These are phyloP conservation scores for Aspergillus awamori DNA, from an alignment of 2,329 filamentous ascomycete genomes.

Conservation along the genomic window DNA sequence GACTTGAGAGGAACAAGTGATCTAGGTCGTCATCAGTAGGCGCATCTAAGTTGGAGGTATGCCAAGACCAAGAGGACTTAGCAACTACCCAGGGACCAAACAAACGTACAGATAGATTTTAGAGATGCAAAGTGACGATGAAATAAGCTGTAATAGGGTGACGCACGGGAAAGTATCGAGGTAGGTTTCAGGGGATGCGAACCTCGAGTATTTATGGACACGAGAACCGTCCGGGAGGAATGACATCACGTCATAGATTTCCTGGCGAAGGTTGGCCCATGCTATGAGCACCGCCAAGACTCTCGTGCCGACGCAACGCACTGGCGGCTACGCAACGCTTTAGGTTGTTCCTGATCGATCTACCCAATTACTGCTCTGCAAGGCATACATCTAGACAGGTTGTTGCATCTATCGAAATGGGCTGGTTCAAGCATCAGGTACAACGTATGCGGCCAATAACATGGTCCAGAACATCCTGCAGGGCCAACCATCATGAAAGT, in stretches of 20 bases:
- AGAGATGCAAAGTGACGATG: not conserved
- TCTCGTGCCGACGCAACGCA: not conserved
- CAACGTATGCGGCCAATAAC: not conserved
- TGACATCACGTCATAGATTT: constrained; percentile 40
- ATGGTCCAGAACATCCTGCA: not conserved
- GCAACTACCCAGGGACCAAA: not conserved
- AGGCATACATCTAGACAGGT: not conserved
- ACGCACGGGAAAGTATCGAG: not conserved
- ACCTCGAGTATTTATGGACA: constrained; percentile 28
- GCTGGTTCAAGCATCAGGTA: not conserved
- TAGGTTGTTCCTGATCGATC: not conserved
- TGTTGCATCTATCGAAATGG: not conserved
- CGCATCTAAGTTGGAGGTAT: not conserved
- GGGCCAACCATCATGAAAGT: not conserved
- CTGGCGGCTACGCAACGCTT: not conserved
- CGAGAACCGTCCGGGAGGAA: constrained; percentile 18
- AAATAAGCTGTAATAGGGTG: not conserved
- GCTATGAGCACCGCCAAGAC: constrained; percentile 20
- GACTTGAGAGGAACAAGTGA: constrained; percentile 5
- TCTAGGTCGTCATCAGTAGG: constrained; percentile 7
- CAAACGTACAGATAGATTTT: not conserved
- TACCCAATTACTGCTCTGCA: not conserved
- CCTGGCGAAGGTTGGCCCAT: constrained; percentile 19
- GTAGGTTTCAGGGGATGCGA: constrained; percentile 8
- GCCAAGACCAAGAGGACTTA: not conserved